Evolutionary conservation across 495 filamentous ascomycete genomes (phyloP).

Genomic region (Penicillium daleae): DNA sequence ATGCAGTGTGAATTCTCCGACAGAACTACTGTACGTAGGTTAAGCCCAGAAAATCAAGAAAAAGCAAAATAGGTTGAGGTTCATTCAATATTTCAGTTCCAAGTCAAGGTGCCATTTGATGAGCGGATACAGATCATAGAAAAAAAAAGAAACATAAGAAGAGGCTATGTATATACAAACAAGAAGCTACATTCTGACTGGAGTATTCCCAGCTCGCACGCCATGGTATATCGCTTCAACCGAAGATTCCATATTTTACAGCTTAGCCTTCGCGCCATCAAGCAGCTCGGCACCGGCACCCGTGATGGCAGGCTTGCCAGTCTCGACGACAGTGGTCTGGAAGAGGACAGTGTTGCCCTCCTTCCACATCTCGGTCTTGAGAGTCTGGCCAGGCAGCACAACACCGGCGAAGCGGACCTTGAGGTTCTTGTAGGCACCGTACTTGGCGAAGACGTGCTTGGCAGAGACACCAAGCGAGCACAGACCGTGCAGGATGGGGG

Average conservation of each 20-base stretch:
- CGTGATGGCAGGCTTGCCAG: conserved; percentile 88
- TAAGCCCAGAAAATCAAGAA: neutral
- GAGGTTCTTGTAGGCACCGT: conserved; percentile 85
- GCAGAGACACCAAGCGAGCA: conserved; percentile 93
- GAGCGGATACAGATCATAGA: neutral
- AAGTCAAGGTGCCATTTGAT: conserved; percentile 1
- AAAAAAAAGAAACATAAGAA: neutral
- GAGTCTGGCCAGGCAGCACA: conserved; percentile 90
- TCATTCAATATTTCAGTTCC: neutral
- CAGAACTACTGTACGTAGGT: neutral
- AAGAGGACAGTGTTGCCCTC: conserved; percentile 87
- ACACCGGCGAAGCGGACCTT: conserved; percentile 96
- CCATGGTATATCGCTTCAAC: conserved; percentile 31
- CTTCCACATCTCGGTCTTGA: conserved; percentile 98
- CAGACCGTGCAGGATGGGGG: conserved; percentile 90
- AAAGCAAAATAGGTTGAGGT: neutral
- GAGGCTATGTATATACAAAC: conserved; percentile 29
- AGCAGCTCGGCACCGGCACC: conserved; percentile 87
- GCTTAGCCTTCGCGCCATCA: conserved; percentile 59
- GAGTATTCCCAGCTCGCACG: conserved; percentile 21
- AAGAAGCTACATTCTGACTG: conserved; percentile 26
- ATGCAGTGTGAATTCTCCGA: neutral
- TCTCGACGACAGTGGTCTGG: conserved; percentile 93
- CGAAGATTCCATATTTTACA: conserved; percentile 51
- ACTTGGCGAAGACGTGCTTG: conserved; percentile 86